A percentile compares a stretch with the other conserved stretches of the same genome.
These are phyloP conservation scores for Spathaspora arborariae DNA, from an alignment of 805 yeast species.

Conservation along the genomic window DNA sequence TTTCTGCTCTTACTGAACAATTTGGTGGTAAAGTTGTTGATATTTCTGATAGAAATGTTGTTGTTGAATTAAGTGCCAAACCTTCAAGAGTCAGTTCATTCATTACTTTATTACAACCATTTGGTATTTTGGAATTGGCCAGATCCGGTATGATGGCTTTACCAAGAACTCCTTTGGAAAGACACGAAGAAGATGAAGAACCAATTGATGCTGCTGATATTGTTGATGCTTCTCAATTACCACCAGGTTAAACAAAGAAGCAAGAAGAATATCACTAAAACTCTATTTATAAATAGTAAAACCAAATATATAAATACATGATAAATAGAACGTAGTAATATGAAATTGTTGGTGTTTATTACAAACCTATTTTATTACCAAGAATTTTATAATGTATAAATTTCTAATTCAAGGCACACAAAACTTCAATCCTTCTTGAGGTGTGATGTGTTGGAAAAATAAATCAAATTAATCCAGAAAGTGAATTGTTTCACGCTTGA, in stretches of 20 bases:
- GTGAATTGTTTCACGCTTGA: too few species aligned
- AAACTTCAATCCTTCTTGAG: too few species aligned
- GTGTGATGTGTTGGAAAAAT: too few species aligned
- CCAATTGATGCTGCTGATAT: conserved; percentile 56
- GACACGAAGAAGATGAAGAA: conserved; percentile 46
- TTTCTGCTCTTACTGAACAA: conserved; percentile 72
- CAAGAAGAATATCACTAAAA: neutral
- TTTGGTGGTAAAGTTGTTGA: conserved; percentile 94
- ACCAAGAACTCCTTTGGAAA: conserved; percentile 87
- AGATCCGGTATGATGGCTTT: conserved; percentile 99
- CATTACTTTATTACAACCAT: conserved; percentile 86
- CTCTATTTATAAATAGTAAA: neutral
- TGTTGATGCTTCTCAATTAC: conserved; percentile 85
- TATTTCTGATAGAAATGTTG: conserved; percentile 87
- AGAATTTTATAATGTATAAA: too few species aligned
- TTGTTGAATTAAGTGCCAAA: conserved; percentile 91
- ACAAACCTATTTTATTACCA: too few species aligned
- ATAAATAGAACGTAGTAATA: too few species aligned
- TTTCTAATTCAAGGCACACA: too few species aligned
- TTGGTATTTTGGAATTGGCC: conserved; percentile 93
- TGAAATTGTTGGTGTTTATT: too few species aligned
- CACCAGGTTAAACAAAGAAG: conserved; percentile 70
- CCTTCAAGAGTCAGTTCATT: conserved; percentile 87
- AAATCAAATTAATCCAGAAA: too few species aligned
- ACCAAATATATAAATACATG: too few species aligned